Evolutionary conservation across 2,329 filamentous ascomycete species (phyloP).

Genomic region (Dactylellina cionopaga): DNA sequence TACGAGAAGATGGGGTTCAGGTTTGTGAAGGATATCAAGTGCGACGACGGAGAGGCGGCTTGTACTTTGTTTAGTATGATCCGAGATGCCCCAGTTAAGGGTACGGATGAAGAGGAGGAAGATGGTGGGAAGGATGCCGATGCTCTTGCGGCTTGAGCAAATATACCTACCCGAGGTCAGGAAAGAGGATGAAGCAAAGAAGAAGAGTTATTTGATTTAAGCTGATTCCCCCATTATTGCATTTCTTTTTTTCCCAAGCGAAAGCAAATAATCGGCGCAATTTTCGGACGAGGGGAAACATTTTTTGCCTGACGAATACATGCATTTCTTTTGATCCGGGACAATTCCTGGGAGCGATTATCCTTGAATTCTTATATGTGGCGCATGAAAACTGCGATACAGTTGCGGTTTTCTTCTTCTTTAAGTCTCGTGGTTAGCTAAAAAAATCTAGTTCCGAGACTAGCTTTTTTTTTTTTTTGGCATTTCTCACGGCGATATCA

Average conservation of each 20-base stretch:
- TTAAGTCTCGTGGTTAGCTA: no score
- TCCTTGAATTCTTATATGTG: slow-evolving; percentile 7
- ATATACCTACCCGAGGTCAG: no score
- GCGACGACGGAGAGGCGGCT: slow-evolving; percentile 70
- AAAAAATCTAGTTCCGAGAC: not conserved
- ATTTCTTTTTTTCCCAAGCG: slow-evolving; percentile 18
- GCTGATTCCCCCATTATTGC: not conserved
- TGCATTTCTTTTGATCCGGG: slow-evolving; percentile 25
- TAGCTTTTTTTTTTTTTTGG: not conserved
- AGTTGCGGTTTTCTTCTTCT: slow-evolving; percentile 24
- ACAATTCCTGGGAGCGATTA: slow-evolving; percentile 13
- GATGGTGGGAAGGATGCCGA: slow-evolving; percentile 30
- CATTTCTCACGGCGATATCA: slow-evolving; percentile 2
- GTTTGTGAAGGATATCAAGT: slow-evolving; percentile 72
- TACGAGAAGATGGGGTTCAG: slow-evolving; percentile 76
- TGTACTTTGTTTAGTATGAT: slow-evolving; percentile 67
- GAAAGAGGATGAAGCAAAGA: not conserved
- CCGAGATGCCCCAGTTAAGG: slow-evolving; percentile 60
- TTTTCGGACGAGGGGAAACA: slow-evolving; percentile 14
- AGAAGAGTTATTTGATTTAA: not conserved
- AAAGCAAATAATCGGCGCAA: slow-evolving; percentile 38
- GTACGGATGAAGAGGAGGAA: slow-evolving; percentile 31
- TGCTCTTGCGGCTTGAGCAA: slow-evolving; percentile 5
- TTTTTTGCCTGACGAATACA: slow-evolving; percentile 18
- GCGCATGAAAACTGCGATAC: slow-evolving; percentile 16